Conservation (phyloP, 768 basidiomycete species). For the Termitomyces bulborhizus region DNA sequence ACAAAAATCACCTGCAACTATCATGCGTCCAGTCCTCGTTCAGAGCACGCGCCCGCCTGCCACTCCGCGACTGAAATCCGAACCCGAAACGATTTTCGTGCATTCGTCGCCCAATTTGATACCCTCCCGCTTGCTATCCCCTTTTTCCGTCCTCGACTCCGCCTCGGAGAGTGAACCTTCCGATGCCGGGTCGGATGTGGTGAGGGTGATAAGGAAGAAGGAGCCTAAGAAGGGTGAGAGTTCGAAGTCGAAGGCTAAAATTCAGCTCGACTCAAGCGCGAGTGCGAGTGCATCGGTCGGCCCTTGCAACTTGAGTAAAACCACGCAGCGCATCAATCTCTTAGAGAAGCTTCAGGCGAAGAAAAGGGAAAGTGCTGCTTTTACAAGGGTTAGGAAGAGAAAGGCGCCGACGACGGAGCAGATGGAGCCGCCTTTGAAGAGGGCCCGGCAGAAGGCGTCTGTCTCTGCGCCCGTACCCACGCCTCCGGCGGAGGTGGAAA, state of each 20-base stretch:
- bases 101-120: constrained; percentile 12
- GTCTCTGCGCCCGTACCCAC: too few species aligned
- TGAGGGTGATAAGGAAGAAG: constrained; percentile 10
- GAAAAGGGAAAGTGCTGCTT: constrained; percentile 18
- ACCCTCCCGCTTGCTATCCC: constrained; percentile 12
- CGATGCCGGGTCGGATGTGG: constrained; percentile 1
- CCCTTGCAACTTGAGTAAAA: too few species aligned
- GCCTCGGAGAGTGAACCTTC: not conserved
- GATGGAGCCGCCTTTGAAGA: constrained; percentile 27
- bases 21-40: not conserved
- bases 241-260: not conserved
- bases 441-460: constrained; percentile 13
- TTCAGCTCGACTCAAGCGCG: not conserved
- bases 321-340: constrained; percentile 1
- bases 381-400: constrained; percentile 27
- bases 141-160: constrained; percentile 5
- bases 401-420: constrained; percentile 16
- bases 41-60: not conserved
- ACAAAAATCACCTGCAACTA: not conserved
- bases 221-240: not conserved
- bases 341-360: constrained; percentile 11
- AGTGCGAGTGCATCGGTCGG: not conserved
- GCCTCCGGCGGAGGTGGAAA: not conserved
- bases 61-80: not conserved
- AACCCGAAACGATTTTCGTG: not conserved